Conservation (phyloP, 257 asterid species). For the Ocimum tenuiflorum region DNA sequence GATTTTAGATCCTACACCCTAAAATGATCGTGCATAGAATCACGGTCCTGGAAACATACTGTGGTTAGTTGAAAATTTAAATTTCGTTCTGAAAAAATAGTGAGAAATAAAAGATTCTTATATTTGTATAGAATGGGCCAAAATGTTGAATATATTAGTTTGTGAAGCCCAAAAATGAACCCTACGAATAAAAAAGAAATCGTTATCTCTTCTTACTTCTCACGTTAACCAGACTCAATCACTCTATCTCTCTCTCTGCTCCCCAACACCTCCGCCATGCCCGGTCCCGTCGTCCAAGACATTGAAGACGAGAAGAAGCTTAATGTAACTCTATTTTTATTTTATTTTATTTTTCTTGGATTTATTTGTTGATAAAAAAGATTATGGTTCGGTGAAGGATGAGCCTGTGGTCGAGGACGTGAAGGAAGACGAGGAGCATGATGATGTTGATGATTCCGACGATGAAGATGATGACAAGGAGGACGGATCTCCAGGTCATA, state of each 20-base stretch:
- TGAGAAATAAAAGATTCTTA: too few species aligned
- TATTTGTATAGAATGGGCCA: background rate
- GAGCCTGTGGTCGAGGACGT: slow-evolving; percentile 75
- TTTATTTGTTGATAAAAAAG: background rate
- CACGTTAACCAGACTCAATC: slow-evolving; percentile 8
- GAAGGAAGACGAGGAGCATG: slow-evolving; percentile 71
- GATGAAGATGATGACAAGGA: slow-evolving; percentile 71
- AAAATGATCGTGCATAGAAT: too few species aligned
- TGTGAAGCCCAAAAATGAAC: slow-evolving; percentile 2
- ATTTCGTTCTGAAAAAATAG: too few species aligned
- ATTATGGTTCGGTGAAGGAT: slow-evolving; percentile 23
- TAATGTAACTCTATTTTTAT: slow-evolving; percentile 22
- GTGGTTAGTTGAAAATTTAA: too few species aligned
- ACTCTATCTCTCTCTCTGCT: slow-evolving; percentile 8
- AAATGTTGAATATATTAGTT: slow-evolving; percentile 5
- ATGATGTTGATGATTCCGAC: slow-evolving; percentile 58
- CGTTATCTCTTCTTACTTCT: background rate
- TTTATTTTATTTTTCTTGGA: background rate
- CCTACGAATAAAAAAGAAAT: slow-evolving; percentile 23
- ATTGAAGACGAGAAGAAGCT: slow-evolving; percentile 20
- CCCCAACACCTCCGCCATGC: slow-evolving; percentile 31
- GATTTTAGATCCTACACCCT: too few species aligned
- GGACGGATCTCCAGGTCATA: slow-evolving; percentile 44
- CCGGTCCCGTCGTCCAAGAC: slow-evolving; percentile 71
- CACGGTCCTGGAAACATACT: too few species aligned